These are phyloP conservation scores for Phytophthora constricta DNA, from an alignment of 352 stramenopile genomes.

Conservation along the genomic window DNA sequence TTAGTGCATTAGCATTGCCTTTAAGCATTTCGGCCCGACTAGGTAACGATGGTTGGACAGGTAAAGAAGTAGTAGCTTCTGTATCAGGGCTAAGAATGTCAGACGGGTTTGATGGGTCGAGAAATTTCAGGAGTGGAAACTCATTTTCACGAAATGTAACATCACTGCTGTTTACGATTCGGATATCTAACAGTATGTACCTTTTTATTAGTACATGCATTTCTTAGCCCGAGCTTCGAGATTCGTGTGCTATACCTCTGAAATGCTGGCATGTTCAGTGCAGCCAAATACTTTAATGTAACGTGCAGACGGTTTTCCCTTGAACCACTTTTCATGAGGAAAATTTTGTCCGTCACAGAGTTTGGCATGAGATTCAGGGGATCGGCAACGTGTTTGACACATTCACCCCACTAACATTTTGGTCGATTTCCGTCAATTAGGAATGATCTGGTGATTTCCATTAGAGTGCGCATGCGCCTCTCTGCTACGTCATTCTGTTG, in stretches of 20 bases:
- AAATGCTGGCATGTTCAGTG: constrained; percentile 16
- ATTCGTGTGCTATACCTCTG: constrained; percentile 12
- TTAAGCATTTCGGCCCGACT: background rate
- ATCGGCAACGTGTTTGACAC: constrained; percentile 12
- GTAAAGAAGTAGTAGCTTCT: background rate
- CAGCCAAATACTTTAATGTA: constrained; percentile 24
- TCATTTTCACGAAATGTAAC: constrained; percentile 10
- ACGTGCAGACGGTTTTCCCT: constrained; percentile 4
- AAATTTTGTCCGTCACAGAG: constrained; percentile 18
- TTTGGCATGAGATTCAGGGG: constrained; percentile 20
- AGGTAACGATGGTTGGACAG: background rate
- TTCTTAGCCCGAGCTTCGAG: background rate
- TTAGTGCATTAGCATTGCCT: too few relatives aligned
- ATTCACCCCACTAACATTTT: constrained; percentile 13
- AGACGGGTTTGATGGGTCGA: background rate
- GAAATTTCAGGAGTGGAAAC: constrained; percentile 6
- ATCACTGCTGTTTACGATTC: constrained; percentile 20
- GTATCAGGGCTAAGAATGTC: background rate
- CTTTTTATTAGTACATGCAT: constrained; percentile 26
- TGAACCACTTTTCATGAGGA: constrained; percentile 22
- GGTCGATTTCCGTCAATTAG: constrained; percentile 26
- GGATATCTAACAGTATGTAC: constrained; percentile 16
- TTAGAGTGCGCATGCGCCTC: constrained; percentile 27
- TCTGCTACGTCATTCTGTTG: constrained; percentile 36
- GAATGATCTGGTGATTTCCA: constrained; percentile 20